A percentile compares a stretch with the other conserved stretches of the same genome.
Conservation (phyloP, 2,329 filamentous ascomycete genomes). For the Verticillium albo-atrum region DNA sequence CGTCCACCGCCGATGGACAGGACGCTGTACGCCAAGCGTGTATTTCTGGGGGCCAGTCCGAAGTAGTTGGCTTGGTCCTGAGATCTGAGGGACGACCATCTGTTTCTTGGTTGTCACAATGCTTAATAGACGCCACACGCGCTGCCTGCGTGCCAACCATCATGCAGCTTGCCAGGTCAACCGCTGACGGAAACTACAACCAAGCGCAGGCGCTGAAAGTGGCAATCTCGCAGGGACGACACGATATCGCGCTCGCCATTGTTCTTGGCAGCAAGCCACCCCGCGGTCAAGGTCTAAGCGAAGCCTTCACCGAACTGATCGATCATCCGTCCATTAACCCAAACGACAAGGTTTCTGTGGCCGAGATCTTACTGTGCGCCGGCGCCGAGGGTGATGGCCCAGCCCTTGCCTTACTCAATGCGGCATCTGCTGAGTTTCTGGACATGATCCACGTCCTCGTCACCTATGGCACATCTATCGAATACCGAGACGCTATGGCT, state of each 20-base stretch:
- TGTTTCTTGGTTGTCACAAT: conserved; percentile 38
- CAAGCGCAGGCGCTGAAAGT: conserved; percentile 46
- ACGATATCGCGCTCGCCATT: conserved; percentile 52
- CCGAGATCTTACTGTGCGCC: conserved; percentile 53
- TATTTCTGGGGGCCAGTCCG: conserved; percentile 36
- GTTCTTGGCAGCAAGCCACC: conserved; percentile 50
- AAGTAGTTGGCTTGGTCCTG: conserved; percentile 43
- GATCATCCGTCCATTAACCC: conserved; percentile 40
- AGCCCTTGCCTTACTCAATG: conserved; percentile 41
- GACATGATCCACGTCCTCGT: conserved; percentile 52
- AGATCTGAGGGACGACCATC: conserved; percentile 44
- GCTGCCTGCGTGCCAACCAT: conserved; percentile 48
- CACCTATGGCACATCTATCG: conserved; percentile 48
- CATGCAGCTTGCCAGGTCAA: conserved; percentile 43
- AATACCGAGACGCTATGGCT: conserved; percentile 45
- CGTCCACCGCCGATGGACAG: conserved; percentile 38
- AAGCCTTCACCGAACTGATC: conserved; percentile 45
- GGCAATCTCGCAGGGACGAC: conserved; percentile 42
- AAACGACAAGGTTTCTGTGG: conserved; percentile 44
- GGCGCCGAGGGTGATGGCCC: conserved; percentile 50
- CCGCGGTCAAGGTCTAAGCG: conserved; percentile 39
- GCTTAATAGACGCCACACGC: conserved; percentile 45
- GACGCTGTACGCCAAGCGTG: conserved; percentile 51
- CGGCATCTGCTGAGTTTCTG: conserved; percentile 44
- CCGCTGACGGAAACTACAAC: conserved; percentile 49